A percentile compares a stretch with the other conserved stretches of the same genome.
Conservation (phyloP, 2,329 filamentous ascomycete species). For the Talaromyces marneffei region DNA sequence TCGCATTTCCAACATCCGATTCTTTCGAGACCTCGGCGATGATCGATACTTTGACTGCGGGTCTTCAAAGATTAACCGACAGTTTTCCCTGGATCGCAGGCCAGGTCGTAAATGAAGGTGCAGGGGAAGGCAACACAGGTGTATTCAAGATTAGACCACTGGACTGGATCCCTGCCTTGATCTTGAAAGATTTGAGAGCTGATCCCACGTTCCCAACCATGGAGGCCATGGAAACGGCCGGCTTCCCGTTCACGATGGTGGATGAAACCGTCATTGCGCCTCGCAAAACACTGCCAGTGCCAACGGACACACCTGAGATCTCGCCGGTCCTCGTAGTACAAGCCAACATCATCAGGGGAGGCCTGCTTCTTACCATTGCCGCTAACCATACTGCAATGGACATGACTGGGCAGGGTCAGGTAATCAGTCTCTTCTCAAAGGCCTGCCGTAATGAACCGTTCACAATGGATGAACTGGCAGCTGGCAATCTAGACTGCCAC, state of each 20-base stretch:
- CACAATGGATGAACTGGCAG: slow-evolving; percentile 39
- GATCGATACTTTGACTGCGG: neutral
- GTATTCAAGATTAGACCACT: slow-evolving; percentile 38
- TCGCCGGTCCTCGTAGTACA: slow-evolving; percentile 44
- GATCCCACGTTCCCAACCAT: slow-evolving; percentile 35
- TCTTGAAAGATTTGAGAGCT: slow-evolving; percentile 41
- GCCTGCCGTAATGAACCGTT: slow-evolving; percentile 44
- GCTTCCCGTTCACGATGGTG: slow-evolving; percentile 24
- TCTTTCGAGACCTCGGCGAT: neutral
- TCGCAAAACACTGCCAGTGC: slow-evolving; percentile 34
- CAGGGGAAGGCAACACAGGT: slow-evolving; percentile 24
- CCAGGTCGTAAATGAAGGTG: slow-evolving; percentile 35
- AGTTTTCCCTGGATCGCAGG: slow-evolving; percentile 44
- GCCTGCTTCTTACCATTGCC: slow-evolving; percentile 46
- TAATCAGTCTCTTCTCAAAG: slow-evolving; percentile 46
- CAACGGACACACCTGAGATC: slow-evolving; percentile 15
- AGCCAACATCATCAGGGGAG: slow-evolving; percentile 45
- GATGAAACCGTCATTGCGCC: slow-evolving; percentile 42
- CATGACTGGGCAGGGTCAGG: slow-evolving; percentile 44
- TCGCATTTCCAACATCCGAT: neutral
- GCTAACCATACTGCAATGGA: slow-evolving; percentile 49
- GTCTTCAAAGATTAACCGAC: neutral
- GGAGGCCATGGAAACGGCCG: slow-evolving; percentile 30
- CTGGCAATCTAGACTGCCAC: slow-evolving; percentile 40
- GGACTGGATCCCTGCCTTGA: slow-evolving; percentile 28